Evolutionary conservation across 2,329 filamentous ascomycete genomes (phyloP), one percentile per base, ranked within the genome.

Genomic region (Aspergillus awamori): DNA sequence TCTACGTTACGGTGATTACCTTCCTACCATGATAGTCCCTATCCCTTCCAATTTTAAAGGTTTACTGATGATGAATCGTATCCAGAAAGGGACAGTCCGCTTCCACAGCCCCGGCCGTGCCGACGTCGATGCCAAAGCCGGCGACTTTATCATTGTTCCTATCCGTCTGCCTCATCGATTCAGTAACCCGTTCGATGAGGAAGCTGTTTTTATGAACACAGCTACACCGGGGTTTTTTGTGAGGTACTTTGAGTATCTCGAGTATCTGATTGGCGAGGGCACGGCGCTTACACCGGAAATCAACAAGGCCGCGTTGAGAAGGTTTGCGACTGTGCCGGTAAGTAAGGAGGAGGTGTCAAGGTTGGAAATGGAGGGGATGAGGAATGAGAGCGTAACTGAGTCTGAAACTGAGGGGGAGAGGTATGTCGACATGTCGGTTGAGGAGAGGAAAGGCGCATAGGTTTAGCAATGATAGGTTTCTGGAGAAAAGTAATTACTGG

Each of bases 161-260:
- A 81, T 80, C 38, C 79, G 83, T 7, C 79, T 81, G 11, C 83
- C 84, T 8, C 83, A 86, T 68, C 85, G 82, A 0, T 86, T 87
- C 71, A 79, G 74, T 54, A 86, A 87, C 59, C 81, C 84, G 0
- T 81, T 79, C 47, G 80, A 84, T 52, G 77, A 82, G 65, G 82
- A 84, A 63, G 81, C 82, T 3, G 79, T 78, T 63, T 83, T 87
- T 69, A 80, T 85, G 76, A 86, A 85, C 68, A 86, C 84, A 0
- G 83, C 80, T 60, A 86, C 83, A 24, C 84, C 84, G 0, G 81
- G 81, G 2, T 85, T 83, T 65, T 86, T 85, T 66, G 82, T 86
- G 63, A 81, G 84, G 60, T 86, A 86, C 66, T 86, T 86, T 72
- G 83, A 82, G 73, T 73, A 84, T 47, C 65, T 86, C 67, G 76